Conservation (phyloP, 176 grass and related monocot genomes). For the Carex myosuroides region DNA sequence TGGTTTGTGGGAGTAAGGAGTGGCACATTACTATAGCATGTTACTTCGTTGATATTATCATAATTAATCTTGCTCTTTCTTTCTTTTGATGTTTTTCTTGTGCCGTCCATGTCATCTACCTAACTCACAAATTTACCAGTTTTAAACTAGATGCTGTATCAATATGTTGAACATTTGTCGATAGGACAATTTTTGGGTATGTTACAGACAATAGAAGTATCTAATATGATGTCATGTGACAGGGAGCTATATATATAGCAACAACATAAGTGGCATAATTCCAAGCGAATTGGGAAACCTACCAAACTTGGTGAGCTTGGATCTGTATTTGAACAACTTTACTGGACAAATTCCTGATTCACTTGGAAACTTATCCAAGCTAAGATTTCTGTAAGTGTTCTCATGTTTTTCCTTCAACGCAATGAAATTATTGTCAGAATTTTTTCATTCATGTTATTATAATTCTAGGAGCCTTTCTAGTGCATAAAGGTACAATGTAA, state of each 20-base stretch:
- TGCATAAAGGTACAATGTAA: neutral
- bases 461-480: neutral
- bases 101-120: neutral
- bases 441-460: neutral
- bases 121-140: neutral
- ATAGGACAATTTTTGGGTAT: neutral
- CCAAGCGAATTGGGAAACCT: slow-evolving; percentile 77
- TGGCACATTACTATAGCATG: neutral
- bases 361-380: slow-evolving; percentile 70
- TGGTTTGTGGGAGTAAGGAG: neutral
- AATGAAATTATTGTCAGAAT: neutral
- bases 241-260: slow-evolving; percentile 95
- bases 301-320: slow-evolving; percentile 83
- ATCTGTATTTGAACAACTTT: slow-evolving; percentile 86
- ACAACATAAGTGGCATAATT: slow-evolving; percentile 76
- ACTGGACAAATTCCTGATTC: slow-evolving; percentile 65
- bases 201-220: neutral
- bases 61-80: neutral
- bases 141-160: neutral
- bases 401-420: neutral
- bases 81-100: neutral
- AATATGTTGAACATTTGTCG: neutral
- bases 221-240: slow-evolving; percentile 26
- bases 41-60: neutral
- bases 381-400: slow-evolving; percentile 74